Evolutionary conservation across 2,329 filamentous ascomycete species (phyloP), one percentile per base, ranked within the genome.

Genomic region (Talaromyces pinophilus): DNA sequence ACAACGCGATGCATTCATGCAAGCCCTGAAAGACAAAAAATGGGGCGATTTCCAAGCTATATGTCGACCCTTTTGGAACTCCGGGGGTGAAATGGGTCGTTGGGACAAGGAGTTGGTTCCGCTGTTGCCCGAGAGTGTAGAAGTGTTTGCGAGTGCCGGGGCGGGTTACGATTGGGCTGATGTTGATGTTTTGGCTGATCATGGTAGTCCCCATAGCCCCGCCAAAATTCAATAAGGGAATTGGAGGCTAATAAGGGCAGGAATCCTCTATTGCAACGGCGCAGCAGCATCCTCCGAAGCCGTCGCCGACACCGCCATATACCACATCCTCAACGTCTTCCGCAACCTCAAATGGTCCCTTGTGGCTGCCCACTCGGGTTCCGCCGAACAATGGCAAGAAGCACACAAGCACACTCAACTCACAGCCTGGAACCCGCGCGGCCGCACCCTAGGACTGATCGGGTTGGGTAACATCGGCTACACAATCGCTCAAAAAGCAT

Each of bases 141-240:
- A 82, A 68, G 85, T 90, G 35, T 90, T 88, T 77, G 86, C 88
- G 52, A 87, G 84, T 63, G 88, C 88, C 5, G 88, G 88, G 17
- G 87, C 88, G 4, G 84, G 88, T 19, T 90, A 87, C 72, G 87
- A 90, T 75, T 90, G 87, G 87, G 87, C 86, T 0, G 86, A 90
- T 69, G 87, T 85, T 0, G 77, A 82, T 44, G 74, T 77, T 0
- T 77, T 87, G 62, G 83, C 66, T 25, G 52, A 63, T 28, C 19
- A 57, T n/a, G 63, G 66, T 67, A 70, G 75, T 33, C 30, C 30
- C 30, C 30, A 10, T 33, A 33, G 6, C 30, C 30, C 30, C 30
- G 7, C 7, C 2, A 8, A 33, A 10, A 33, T 33, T 10, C 7
- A 33, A 33, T 7, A 33, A 33, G 30, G 30, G 6, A 30, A 30